Evolutionary conservation across 805 yeast genomes (phyloP).

Genomic region (Wickerhamiella bombiphila): DNA sequence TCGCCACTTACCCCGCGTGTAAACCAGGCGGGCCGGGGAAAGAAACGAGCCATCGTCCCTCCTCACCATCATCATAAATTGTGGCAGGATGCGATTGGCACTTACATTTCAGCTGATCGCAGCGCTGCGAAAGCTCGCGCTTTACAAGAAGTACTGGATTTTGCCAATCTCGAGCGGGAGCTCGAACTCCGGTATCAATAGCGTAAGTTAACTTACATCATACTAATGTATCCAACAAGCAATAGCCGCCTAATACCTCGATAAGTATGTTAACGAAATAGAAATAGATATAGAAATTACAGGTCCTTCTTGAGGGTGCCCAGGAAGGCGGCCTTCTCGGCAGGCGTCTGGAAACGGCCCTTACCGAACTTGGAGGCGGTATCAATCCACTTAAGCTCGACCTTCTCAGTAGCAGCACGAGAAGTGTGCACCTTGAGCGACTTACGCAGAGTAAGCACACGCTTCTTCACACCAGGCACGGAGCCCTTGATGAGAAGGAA

Average conservation of each 20-base stretch:
- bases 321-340: conserved; percentile 98
- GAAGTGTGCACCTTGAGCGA: conserved; percentile 94
- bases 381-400: conserved; percentile 97
- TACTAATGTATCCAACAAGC: too few relatives aligned
- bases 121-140: neutral
- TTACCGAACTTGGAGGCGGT: conserved; percentile 99
- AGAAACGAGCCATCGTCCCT: neutral
- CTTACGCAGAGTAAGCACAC: conserved; percentile 98
- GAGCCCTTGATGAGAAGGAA: conserved; percentile 96
- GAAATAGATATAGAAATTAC: conserved; percentile 20
- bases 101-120: neutral
- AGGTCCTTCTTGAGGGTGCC: conserved; percentile 99
- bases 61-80: neutral
- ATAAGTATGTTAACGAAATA: neutral
- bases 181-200: too few relatives aligned
- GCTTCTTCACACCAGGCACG: conserved; percentile 99
- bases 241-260: too few relatives aligned
- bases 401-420: conserved; percentile 94
- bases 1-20: neutral
- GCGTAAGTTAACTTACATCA: neutral
- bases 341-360: conserved; percentile 99
- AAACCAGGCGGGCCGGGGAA: neutral
- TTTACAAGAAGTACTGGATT: conserved; percentile 1
- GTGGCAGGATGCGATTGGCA: neutral
- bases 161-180: conserved; percentile 7